phyloP scores from a whole-genome alignment of 768 basidiomycete genomes.

The Podaxis rugospora region DNA sequence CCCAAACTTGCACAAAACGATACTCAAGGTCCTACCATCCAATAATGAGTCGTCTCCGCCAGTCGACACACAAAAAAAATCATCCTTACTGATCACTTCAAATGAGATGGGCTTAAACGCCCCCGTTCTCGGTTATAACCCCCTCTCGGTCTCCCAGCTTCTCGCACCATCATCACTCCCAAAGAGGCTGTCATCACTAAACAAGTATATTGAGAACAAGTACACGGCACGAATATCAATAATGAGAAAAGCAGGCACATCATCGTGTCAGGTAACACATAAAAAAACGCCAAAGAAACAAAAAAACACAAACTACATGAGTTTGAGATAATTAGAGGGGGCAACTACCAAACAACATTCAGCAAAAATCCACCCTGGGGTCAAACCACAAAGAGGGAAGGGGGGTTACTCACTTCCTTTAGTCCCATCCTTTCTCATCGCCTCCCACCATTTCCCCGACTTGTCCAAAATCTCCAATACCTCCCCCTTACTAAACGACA shows the following conservation, averaged over 20 bases:
- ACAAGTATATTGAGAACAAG: too few species aligned
- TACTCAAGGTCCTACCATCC: too few species aligned
- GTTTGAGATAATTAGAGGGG: conserved; percentile 35
- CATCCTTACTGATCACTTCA: too few species aligned
- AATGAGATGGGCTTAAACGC: too few species aligned
- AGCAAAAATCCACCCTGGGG: not conserved
- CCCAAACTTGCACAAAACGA: too few species aligned
- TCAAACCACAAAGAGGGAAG: not conserved
- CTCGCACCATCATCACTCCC: too few species aligned
- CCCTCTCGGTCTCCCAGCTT: too few species aligned
- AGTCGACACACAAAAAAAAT: too few species aligned
- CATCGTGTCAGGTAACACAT: not conserved
- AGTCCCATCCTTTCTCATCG: conserved; percentile 57
- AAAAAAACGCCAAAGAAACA: not conserved
- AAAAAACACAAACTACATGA: not conserved
- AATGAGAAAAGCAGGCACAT: not conserved
- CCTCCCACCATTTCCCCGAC: conserved; percentile 85
- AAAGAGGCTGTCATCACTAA: too few species aligned
- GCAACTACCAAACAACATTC: conserved; percentile 22
- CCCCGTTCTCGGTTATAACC: too few species aligned
- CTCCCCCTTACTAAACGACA: conserved; percentile 84
- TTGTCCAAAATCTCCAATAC: conserved; percentile 77
- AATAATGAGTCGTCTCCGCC: too few species aligned
- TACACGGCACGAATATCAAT: too few species aligned
- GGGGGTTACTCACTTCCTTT: conserved; percentile 53